phyloP scores from a whole-genome alignment of 2,329 filamentous ascomycete genomes.

The Epichloe festucae region DNA sequence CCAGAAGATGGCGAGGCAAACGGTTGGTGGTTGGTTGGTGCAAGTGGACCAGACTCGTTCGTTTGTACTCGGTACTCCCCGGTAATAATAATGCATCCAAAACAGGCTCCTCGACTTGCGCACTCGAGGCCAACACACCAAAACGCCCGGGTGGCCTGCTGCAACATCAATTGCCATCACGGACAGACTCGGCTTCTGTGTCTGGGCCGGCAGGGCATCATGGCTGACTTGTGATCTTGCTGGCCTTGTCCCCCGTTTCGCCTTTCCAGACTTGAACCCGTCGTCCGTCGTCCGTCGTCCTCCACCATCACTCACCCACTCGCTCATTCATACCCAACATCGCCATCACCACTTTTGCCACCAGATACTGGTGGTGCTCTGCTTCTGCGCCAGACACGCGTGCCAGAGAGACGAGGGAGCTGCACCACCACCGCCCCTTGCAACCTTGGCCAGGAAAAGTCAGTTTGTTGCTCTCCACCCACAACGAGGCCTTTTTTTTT shows the following conservation, averaged over 20 bases:
- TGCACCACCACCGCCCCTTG: background rate
- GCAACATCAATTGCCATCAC: constrained; percentile 11
- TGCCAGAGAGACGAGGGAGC: background rate
- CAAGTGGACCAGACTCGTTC: too few relatives aligned
- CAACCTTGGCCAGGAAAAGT: background rate
- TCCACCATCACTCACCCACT: background rate
- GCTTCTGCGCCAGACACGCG: background rate
- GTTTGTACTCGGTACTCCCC: too few relatives aligned
- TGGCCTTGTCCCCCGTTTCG: background rate
- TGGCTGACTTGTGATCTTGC: background rate
- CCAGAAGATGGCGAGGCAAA: too few relatives aligned
- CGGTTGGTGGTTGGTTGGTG: too few relatives aligned
- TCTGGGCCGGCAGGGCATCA: constrained; percentile 7
- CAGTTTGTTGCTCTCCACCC: background rate
- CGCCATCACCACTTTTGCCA: constrained; percentile 4
- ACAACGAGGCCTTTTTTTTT: background rate
- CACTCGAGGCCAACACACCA: constrained; percentile 3
- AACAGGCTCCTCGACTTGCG: background rate
- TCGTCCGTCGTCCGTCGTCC: background rate
- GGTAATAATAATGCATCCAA: background rate
- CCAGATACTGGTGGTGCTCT: background rate
- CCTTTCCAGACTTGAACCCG: background rate
- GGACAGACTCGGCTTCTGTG: constrained; percentile 4
- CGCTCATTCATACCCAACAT: background rate
- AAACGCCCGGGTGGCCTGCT: constrained; percentile 7